Evolutionary conservation across 805 yeast genomes (phyloP).

Genomic region (Candida multigemmis): DNA sequence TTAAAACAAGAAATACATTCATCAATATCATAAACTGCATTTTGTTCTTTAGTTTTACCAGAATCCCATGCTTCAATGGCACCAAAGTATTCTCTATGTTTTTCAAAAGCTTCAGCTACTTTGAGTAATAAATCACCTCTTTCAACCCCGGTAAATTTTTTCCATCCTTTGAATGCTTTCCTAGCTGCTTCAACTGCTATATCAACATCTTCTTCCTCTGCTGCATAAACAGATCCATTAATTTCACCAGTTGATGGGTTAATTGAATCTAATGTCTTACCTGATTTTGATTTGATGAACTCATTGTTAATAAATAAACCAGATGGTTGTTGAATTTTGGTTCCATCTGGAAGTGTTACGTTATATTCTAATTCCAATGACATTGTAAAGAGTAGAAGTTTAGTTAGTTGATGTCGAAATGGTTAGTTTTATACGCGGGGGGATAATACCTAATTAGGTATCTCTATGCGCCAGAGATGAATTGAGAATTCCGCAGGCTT

Average conservation of each 20-base stretch:
- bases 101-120: constrained; percentile 26
- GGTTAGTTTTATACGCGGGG: not conserved
- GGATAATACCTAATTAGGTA: constrained; percentile 1
- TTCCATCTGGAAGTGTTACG: constrained; percentile 41
- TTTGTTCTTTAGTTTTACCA: constrained; percentile 36
- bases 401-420: not conserved
- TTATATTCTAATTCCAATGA: constrained; percentile 28
- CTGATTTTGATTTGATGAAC: constrained; percentile 25
- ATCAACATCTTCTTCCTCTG: constrained; percentile 33
- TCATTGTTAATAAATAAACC: constrained; percentile 48
- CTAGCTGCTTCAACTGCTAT: constrained; percentile 30
- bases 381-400: constrained; percentile 9
- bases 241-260: constrained; percentile 36
- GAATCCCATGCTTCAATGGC: constrained; percentile 40
- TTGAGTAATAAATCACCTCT: constrained; percentile 27
- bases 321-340: constrained; percentile 44
- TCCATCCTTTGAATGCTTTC: constrained; percentile 37
- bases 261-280: constrained; percentile 29
- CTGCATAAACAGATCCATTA: constrained; percentile 32
- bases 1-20: constrained; percentile 36
- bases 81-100: constrained; percentile 22
- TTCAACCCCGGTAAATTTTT: constrained; percentile 33
- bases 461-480: too few relatives aligned
- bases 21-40: constrained; percentile 41
- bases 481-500: too few relatives aligned